Conservation (phyloP, 345 rosid genomes). For the Abelmoschus esculentus region DNA sequence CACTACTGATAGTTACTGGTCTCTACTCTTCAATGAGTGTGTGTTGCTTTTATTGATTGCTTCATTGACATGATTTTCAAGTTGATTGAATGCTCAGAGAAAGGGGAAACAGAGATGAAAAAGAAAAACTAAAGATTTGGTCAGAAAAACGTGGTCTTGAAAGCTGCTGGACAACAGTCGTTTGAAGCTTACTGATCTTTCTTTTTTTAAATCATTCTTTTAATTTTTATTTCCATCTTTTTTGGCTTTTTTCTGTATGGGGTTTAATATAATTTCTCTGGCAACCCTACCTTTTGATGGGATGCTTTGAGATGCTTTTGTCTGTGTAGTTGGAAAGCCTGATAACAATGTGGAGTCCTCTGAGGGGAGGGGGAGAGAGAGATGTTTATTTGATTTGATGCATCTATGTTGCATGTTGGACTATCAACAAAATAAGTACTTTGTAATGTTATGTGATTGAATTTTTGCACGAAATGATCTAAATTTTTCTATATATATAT, state of each 20-base stretch:
- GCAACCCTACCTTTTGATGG: constrained; percentile 35
- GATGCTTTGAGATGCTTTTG: constrained; percentile 18
- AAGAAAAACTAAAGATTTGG: constrained; percentile 2
- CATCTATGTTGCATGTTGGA: constrained; percentile 29
- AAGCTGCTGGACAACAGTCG: constrained; percentile 16
- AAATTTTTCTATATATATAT: no score
- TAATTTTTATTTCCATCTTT: background rate
- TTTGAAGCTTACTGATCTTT: constrained; percentile 6
- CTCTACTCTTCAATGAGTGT: background rate
- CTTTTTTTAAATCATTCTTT: background rate
- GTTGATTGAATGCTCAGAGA: constrained; percentile 7
- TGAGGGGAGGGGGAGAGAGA: background rate
- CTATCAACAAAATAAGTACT: constrained; percentile 9
- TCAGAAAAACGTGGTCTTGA: constrained; percentile 15
- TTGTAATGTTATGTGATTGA: background rate
- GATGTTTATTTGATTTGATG: constrained; percentile 34
- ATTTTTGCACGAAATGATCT: no score
- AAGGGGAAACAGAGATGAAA: constrained; percentile 10
- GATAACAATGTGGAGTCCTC: constrained; percentile 9
- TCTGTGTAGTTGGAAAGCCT: constrained; percentile 19
- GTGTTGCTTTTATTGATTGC: constrained; percentile 1
- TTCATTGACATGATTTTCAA: constrained; percentile 1
- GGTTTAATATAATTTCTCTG: constrained; percentile 16
- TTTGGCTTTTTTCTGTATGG: constrained; percentile 16
- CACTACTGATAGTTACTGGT: background rate